Evolutionary conservation across 371 early-diverging fungal species (phyloP).

Genomic region (Funneliformis caledonium): DNA sequence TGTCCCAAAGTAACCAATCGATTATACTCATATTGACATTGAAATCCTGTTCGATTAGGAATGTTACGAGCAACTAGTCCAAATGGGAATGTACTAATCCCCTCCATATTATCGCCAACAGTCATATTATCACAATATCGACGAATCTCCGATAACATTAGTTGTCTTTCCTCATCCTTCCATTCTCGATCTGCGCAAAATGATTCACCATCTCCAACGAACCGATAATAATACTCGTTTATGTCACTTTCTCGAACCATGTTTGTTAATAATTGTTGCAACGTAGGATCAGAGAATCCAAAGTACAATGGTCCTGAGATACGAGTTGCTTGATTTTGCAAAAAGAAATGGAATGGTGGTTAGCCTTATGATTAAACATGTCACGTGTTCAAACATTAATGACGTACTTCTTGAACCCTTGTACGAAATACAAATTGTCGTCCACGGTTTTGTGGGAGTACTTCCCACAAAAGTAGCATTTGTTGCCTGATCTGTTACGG

Average conservation of each 20-base stretch:
- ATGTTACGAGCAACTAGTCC: slow-evolving; percentile 6
- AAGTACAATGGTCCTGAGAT: slow-evolving; percentile 5
- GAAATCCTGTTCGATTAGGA: slow-evolving; percentile 18
- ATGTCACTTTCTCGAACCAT: slow-evolving; percentile 9
- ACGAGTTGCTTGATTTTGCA: neutral
- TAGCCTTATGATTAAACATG: neutral
- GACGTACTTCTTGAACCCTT: neutral
- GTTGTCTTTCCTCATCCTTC: slow-evolving; percentile 9
- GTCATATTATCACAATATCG: neutral
- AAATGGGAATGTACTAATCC: neutral
- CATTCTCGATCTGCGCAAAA: slow-evolving; percentile 1
- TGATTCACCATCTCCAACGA: neutral
- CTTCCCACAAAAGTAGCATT: neutral
- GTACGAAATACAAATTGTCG: neutral
- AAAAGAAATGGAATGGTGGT: neutral
- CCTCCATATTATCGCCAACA: neutral
- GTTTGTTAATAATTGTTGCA: slow-evolving; percentile 3
- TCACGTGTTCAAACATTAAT: neutral
- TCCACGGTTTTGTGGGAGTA: slow-evolving; percentile 15
- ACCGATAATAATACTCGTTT: slow-evolving; percentile 4
- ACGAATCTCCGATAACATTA: neutral
- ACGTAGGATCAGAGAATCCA: slow-evolving; percentile 10
- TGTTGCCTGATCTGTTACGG: neutral
- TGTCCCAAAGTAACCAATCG: neutral
- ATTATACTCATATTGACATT: slow-evolving; percentile 17